Evolutionary conservation across 768 basidiomycete genomes (phyloP), one percentile per base, ranked within the genome.

Genomic region (Termitomyces sp.): DNA sequence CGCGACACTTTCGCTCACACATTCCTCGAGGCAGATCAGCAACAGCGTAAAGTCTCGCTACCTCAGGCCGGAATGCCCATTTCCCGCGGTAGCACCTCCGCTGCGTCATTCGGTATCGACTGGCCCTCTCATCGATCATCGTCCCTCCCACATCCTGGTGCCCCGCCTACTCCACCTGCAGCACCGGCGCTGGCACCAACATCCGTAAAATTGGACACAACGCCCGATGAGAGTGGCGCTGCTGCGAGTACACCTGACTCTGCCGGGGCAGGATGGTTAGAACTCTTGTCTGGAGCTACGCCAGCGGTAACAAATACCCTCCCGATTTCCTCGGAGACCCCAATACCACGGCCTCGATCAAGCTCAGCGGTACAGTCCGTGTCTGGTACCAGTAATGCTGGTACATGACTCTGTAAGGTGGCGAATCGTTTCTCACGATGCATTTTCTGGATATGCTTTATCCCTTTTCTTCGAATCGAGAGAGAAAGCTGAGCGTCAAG

Each of bases 21-120:
- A 28, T 69, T 71, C 50, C 59, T 70, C 6, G 68, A 70, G 56
- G 68, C 68, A n/a, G 67, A 71, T 35, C 58, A 59, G 30, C 55
- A 57, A 30, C 60, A 62, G 31, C 58, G 56, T 21, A 59, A 59
- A 37, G 50, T 54, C 12, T 10, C 59, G 7, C 12, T 50, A 8
- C 43, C 53, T 1, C 53, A 41, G 30, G 10, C 44, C 28, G 56
- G 50, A 5, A 9, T 54, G 15, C 23, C 60, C 9, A n/a, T 60
- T 1, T 40, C 56, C 5, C 56, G 53, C 9, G 50, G 44, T 5
- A 47, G 31, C 21, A 56, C 60, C 14, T 53, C 57, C 7, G 53
- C 58, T 26, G 58, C 61, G 37, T 59, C 61, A 15, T 62, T 62
- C 21, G 61, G 61, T 2, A 55, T 62, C 31, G 61, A 62, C 28